Evolutionary conservation across 2,329 filamentous ascomycete genomes (phyloP).

Genomic region (Scortechinia acanthostroma): DNA sequence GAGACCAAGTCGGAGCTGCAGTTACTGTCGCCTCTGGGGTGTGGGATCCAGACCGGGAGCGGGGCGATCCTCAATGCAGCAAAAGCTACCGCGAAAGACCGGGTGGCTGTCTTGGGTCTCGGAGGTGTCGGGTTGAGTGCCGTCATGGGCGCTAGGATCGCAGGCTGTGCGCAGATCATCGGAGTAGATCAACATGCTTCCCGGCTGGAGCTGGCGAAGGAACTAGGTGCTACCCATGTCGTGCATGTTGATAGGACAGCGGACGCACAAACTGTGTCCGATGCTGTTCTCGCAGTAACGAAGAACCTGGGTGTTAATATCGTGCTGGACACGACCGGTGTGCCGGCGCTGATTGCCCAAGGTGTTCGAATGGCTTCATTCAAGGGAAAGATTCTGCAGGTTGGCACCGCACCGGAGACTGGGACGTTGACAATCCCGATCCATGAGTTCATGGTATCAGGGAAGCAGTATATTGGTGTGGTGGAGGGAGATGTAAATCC

Average conservation of each 20-base stretch:
- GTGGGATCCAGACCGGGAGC: slow-evolving; percentile 20
- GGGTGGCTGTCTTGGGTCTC: slow-evolving; percentile 16
- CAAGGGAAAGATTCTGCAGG: not conserved
- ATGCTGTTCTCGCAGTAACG: slow-evolving; percentile 6
- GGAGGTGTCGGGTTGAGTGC: slow-evolving; percentile 12
- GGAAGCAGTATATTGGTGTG: slow-evolving; percentile 18
- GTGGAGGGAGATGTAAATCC: slow-evolving; percentile 21
- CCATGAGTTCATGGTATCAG: not conserved
- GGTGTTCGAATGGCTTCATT: not conserved
- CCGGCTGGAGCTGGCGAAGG: slow-evolving; percentile 11
- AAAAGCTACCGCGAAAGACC: slow-evolving; percentile 9
- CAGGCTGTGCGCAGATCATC: slow-evolving; percentile 11
- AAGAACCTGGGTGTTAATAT: slow-evolving; percentile 6
- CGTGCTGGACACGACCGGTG: not conserved
- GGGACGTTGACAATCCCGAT: not conserved
- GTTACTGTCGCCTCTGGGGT: slow-evolving; percentile 16
- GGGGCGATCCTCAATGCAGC: slow-evolving; percentile 18
- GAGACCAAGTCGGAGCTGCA: slow-evolving; percentile 11
- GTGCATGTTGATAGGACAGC: slow-evolving; percentile 7
- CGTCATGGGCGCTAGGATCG: slow-evolving; percentile 13
- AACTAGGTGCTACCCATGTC: slow-evolving; percentile 15
- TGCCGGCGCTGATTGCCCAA: not conserved
- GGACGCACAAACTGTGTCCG: slow-evolving; percentile 6
- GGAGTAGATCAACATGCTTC: slow-evolving; percentile 12
- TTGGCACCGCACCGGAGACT: not conserved